phyloP scores from a whole-genome alignment of 208 protist species.

The Crithidia expoeki region DNA sequence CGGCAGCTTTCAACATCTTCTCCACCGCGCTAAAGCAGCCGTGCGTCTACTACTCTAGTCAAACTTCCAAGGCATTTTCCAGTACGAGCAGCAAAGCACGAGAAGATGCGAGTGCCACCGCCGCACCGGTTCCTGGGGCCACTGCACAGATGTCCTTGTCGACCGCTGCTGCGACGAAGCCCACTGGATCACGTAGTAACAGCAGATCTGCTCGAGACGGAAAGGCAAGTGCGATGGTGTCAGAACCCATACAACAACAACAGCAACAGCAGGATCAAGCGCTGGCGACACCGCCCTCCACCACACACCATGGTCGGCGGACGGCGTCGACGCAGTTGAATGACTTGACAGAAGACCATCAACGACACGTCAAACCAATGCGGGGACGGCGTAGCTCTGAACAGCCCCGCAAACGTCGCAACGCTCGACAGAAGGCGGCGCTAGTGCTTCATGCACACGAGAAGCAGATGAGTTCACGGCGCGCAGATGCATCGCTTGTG shows the following conservation, averaged over 20 bases:
- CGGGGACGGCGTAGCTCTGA: slow-evolving; percentile 26
- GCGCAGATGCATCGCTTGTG: background rate
- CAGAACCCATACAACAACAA: background rate
- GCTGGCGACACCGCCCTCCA: background rate
- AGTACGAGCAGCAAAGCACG: slow-evolving; percentile 4
- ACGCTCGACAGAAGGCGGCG: slow-evolving; percentile 15
- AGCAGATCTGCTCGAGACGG: background rate
- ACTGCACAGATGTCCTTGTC: background rate
- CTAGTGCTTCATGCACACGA: slow-evolving; percentile 17
- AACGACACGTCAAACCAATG: slow-evolving; percentile 22
- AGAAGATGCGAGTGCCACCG: background rate
- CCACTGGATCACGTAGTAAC: background rate
- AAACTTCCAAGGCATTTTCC: slow-evolving; percentile 11
- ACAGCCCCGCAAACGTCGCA: slow-evolving; percentile 9
- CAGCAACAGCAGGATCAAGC: slow-evolving; percentile 10
- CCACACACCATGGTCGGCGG: background rate
- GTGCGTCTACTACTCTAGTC: slow-evolving; percentile 7
- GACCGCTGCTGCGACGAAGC: background rate
- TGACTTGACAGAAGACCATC: background rate
- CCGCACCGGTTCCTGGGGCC: background rate
- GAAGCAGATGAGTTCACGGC: background rate
- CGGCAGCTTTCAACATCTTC: background rate
- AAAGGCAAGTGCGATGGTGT: background rate
- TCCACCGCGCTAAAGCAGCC: background rate
- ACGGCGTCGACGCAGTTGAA: background rate